Evolutionary conservation across 2,329 filamentous ascomycete species (phyloP).

Genomic region (Xylaria sp.): DNA sequence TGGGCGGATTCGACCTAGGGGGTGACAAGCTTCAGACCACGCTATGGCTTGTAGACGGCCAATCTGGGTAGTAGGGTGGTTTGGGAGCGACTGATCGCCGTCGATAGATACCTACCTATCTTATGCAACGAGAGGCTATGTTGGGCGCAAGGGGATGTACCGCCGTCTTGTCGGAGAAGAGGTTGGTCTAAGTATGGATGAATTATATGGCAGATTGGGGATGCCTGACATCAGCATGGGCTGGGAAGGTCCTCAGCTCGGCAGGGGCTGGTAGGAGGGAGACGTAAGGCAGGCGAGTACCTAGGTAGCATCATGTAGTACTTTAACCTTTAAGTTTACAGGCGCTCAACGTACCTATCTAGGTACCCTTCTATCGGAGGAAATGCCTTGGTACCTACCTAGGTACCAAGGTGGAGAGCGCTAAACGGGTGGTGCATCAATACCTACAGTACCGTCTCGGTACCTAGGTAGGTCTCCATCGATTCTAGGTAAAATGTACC

Average conservation of each 20-base stretch:
- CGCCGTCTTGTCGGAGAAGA: not conserved
- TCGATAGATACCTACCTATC: conserved; percentile 6
- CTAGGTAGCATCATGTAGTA: too few species aligned
- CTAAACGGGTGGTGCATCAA: too few species aligned
- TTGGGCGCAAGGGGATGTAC: not conserved
- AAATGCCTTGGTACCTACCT: not conserved
- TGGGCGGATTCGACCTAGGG: not conserved
- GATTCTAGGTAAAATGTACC: too few species aligned
- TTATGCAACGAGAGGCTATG: conserved; percentile 9
- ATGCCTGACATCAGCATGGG: conserved; percentile 10
- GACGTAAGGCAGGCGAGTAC: not conserved
- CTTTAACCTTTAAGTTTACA: too few species aligned
- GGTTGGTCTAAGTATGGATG: conserved; percentile 1
- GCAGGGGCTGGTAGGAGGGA: conserved; percentile 4
- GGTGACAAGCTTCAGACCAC: conserved; percentile 4
- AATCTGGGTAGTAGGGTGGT: not conserved
- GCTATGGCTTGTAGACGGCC: not conserved
- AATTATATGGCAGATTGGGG: conserved; percentile 5
- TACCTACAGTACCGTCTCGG: too few species aligned
- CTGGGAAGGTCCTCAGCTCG: conserved; percentile 10
- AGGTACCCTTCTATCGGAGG: too few species aligned
- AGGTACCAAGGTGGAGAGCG: too few species aligned
- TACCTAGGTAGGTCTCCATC: too few species aligned
- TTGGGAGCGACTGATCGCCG: conserved; percentile 4
- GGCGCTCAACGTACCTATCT: too few species aligned